Evolutionary conservation across 2,329 filamentous ascomycete genomes (phyloP), one percentile per base, ranked within the genome.

Genomic region (Hortaea sp.): DNA sequence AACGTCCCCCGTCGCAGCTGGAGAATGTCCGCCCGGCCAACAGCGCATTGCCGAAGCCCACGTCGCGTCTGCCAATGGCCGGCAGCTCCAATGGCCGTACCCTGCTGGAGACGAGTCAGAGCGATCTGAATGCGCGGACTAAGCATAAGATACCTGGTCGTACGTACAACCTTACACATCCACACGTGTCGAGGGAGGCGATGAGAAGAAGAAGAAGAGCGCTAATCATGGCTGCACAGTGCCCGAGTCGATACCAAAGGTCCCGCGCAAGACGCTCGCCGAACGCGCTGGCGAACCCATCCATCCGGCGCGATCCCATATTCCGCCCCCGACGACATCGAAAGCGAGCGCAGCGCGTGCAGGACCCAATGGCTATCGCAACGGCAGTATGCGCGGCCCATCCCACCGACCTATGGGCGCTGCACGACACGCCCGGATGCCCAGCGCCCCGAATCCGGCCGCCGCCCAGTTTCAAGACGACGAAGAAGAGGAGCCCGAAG

Each of bases 81-180:
- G 34, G 44, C 31, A 53, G 42, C 43, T 52, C 41, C 43, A 43
- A 30, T 5, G 30, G 43, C 4, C 31, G 48, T 4, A 50, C 47
- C 11, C 49, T 63, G 38, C 50, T 54, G 39, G 61, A 63, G 52
- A 60, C 60, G 27, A 61, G 52, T n/a, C 49, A 53, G 43, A 63
- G 61, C 56, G 58, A 61, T 40, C 55, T 63, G 53, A 83, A 83
- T 59, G 65, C 70, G 54, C 73, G 76, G 44, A 63, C 62, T 44
- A 78, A 78, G 54, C 70, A 76, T 54, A 76, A 75, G 60, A 71
- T 72, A 44, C 68, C 68, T 35, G 70, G 70, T 49, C 63, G 73
- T 73, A 67, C 62, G 62, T 59, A 46, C 37, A 35, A 20, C 20
- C 20, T 35, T 10, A 29, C 20, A 5, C 43, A 29, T 39, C 4